Evolutionary conservation across 352 stramenopile species (phyloP).

Genomic region (Pythium myriotylum): DNA sequence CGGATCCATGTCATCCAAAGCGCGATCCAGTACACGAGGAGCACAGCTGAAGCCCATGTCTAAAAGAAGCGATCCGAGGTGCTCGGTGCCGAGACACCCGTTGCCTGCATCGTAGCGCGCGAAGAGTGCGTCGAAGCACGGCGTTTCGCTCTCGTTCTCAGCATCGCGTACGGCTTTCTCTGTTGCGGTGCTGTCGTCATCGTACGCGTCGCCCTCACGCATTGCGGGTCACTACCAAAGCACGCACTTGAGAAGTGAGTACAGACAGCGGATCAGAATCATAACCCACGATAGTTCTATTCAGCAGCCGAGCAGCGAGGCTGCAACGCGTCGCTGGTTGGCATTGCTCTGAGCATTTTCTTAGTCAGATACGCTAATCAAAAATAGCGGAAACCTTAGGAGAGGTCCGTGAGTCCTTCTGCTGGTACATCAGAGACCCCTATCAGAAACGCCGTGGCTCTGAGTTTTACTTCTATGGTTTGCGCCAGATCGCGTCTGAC

Average conservation of each 20-base stretch:
- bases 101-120: conserved; percentile 47
- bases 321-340: neutral
- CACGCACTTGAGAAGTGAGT: neutral
- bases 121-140: conserved; percentile 69
- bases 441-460: neutral
- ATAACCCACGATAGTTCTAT: neutral
- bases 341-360: neutral
- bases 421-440: neutral
- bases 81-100: conserved; percentile 59
- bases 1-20: conserved; percentile 72
- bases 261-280: neutral
- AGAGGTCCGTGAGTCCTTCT: neutral
- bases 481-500: conserved; percentile 92
- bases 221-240: neutral
- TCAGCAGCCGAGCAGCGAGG: neutral
- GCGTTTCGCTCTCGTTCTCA: conserved; percentile 53
- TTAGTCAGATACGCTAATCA: neutral
- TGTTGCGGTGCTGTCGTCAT: conserved; percentile 21
- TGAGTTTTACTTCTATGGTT: neutral
- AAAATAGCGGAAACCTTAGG: neutral
- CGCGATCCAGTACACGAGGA: conserved; percentile 50
- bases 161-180: conserved; percentile 21
- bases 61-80: conserved; percentile 57
- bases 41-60: conserved; percentile 74
- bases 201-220: conserved; percentile 33